Base-by-base conservation (phyloP, 768 basidiomycete species). In the Porpolomopsis calyptriformis region DNA sequence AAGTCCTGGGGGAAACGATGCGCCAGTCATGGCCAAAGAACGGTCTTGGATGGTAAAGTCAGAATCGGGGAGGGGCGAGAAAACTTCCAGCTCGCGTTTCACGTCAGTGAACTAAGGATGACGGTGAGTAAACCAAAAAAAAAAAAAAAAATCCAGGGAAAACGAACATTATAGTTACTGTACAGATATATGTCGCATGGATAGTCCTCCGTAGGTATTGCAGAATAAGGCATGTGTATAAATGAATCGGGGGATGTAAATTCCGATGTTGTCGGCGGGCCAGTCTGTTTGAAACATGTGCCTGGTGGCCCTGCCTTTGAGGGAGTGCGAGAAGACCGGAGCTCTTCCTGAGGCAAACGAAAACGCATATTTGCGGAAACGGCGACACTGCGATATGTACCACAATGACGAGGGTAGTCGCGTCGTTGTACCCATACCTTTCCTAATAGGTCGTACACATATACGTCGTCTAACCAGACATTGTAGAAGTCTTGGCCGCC, bases 401-500 rank as follows among this genome's bases (percentile, higher is more conserved):
- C 94, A 59, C 90, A 91, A 64, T 97, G 91, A n/a, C 88, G 77
- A 1, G 86, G 85, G 55, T 91, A 91, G 49, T 80, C 77, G 40
- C 83, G 79, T 27, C 77, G 70, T 55, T 83, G 81, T 0, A 88
- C 73, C 93, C 94, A 98, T 4, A 72, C 68, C 59, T 77, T 77
- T 11, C 67, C 63, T 11, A 69, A 60, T 29, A 98, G 73, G 59
- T 97, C 91, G 52, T 83, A 92, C 5, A 94, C 85, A 59, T 88
- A 84, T 45, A 94, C 76, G 51, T 97, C 91, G 63, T 97, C 88
- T 20, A 94, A 71, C 85, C 92, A 97, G 40, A 83, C 82, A 56
- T 94, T 94, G 54, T 77, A 78, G 50, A 96, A 77, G 60, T 98
- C 91, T 59, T 99, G 94, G 0, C 94, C 94, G 4, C 96, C 94